Base-by-base conservation (phyloP, 176 grass and related monocot species). In the Chloris gayana region DNA sequence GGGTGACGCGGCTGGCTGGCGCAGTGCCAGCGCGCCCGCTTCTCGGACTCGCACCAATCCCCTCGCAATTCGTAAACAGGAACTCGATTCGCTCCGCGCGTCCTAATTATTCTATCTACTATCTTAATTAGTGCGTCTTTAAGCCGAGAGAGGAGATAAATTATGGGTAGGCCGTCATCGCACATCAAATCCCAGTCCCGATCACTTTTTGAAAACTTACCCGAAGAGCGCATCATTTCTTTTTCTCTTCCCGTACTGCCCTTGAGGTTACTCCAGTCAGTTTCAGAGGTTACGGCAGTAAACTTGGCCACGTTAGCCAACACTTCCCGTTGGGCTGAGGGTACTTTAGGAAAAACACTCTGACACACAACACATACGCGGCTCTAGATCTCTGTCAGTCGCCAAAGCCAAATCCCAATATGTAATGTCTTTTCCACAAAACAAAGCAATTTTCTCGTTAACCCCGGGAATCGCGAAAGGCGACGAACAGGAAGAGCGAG, bases 361-460 rank as follows among this genome's bases (percentile, higher is more conserved):
- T 29, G 15, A 26, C 12, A 29, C 5, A 26, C 38, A 61, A 69
- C 72, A 51, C 39, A 47, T 26, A 7, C 5, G 41, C 45, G 64
- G 34, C 54, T 57, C 17, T 50, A 44, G 61, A 73, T 74, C 60
- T 54, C 41, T 50, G 32, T 26, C 68, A 33, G n/a, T 34, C 72
- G 22, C 58, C 72, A 71, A 49, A n/a, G 65, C 77, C 72, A 60
- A 76, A 81, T 66, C 65, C 77, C 70, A 78, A 51, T 63, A 37
- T 68, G 46, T 70, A 59, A 73, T 35, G 35, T 0, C 7, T 74
- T 8, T 14, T 3, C 39, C 22, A 7, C 37, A 25, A 15, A 2
- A 1, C 46, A 6, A 44, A 64, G 33, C 65, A 27, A 54, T 72
- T 66, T 66, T 78, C 73, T 31, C 34, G 73, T 71, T 81, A 42